A percentile compares a stretch with the other conserved stretches of the same genome.
Evolutionary conservation across 352 stramenopile species (phyloP).

Genomic region (Phytopythium sindhum): DNA sequence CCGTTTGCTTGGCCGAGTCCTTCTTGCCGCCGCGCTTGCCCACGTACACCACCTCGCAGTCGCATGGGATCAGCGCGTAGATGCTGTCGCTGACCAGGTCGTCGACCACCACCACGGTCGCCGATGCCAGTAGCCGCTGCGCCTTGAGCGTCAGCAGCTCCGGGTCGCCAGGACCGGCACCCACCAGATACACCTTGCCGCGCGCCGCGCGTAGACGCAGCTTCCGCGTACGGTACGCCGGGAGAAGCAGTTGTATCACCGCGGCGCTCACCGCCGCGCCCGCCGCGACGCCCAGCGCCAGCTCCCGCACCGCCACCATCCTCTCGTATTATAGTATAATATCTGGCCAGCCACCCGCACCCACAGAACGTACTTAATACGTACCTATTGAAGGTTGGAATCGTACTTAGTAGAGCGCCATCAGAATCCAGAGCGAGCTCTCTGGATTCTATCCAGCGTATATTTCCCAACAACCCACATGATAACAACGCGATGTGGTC

Average conservation of each 20-base stretch:
- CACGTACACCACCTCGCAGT: slow-evolving; percentile 66
- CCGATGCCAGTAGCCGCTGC: slow-evolving; percentile 37
- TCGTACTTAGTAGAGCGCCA: too few species aligned
- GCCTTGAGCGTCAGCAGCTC: slow-evolving; percentile 56
- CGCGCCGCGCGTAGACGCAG: slow-evolving; percentile 18
- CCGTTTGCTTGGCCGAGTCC: slow-evolving; percentile 59
- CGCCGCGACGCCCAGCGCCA: slow-evolving; percentile 39
- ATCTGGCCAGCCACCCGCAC: neutral
- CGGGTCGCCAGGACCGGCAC: slow-evolving; percentile 52
- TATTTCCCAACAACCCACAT: neutral
- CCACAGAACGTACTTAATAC: neutral
- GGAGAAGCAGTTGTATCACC: slow-evolving; percentile 28
- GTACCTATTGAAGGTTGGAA: too few species aligned
- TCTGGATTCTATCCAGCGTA: too few species aligned
- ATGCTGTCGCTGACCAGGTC: slow-evolving; percentile 60
- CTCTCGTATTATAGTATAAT: neutral
- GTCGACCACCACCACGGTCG: slow-evolving; percentile 61
- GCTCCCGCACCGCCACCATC: slow-evolving; percentile 30
- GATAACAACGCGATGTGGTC: slow-evolving; percentile 47
- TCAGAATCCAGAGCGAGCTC: too few species aligned
- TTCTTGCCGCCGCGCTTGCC: slow-evolving; percentile 65
- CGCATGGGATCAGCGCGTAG: slow-evolving; percentile 43
- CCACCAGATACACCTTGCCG: slow-evolving; percentile 63
- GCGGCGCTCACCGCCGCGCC: slow-evolving; percentile 36
- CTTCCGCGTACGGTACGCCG: slow-evolving; percentile 21